Evolutionary conservation across 768 basidiomycete genomes (phyloP), one percentile per base, ranked within the genome.

Genomic region (Hortiboletus flavorubellus): DNA sequence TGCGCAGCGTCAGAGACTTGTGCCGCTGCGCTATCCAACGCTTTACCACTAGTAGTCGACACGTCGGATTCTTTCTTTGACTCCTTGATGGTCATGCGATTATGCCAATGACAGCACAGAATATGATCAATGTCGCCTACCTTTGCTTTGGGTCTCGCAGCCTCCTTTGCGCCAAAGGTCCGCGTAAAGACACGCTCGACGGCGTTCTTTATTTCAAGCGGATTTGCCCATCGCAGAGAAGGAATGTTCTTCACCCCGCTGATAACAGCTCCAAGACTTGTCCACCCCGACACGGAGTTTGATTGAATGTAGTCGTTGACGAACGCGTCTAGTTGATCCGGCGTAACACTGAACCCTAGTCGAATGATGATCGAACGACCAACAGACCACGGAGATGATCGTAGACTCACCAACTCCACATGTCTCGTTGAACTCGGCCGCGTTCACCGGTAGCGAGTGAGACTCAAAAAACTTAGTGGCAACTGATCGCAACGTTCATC

Each of bases 381-480:
- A 45, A 38, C n/a, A 38, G 8, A 38, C 12, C 30, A 33, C 8
- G 21, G 33, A 46, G 46, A 45, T 38, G 46, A 45, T 38, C 8
- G 41, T 31, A 38, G 12, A 72, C 91, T 62, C 58, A 93, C 96
- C 96, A 55, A 98, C 86, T 59, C 96, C 96, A 68, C 91, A 93
- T 11, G 82, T 76, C 58, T 79, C 75, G 64, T 94, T 80, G 65
- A 98, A 96, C 40, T 85, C 85, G 11, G 64, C 72, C 12, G 83
- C 80, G 60, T 93, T 76, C 35, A 91, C 74, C 0, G 93, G 86
- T 2, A 75, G 49, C 21, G 78, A 71, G 61, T 85, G 79, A 2
- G 76, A 65, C 60, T 89, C 86, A 18, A 89, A 62, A 67, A 87
- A 94, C 70, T 87, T 93, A 21, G 83, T 76, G 14, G 91, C 91